phyloP scores from a whole-genome alignment of 2,329 filamentous ascomycete species.

The Aspergillus felis region DNA sequence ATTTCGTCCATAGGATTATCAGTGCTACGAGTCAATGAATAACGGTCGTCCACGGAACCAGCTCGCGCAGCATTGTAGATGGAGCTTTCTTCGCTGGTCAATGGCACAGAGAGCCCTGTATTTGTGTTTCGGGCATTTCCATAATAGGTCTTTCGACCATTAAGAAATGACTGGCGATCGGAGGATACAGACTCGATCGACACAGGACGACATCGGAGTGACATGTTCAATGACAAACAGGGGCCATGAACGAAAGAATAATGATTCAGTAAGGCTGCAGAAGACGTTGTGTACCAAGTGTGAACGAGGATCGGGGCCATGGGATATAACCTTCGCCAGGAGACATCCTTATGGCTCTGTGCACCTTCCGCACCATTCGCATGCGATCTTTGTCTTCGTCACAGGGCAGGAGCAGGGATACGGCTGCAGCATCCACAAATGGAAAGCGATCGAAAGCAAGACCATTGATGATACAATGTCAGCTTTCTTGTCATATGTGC shows the following conservation, averaged over 20 bases:
- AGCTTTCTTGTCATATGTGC: slow-evolving; percentile 7
- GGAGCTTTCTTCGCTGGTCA: slow-evolving; percentile 33
- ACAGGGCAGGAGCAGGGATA: not conserved
- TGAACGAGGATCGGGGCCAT: not conserved
- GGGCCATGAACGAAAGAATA: not conserved
- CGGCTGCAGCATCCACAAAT: not conserved
- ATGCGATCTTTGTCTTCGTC: not conserved
- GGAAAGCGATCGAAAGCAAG: not conserved
- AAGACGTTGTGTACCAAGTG: not conserved
- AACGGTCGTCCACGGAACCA: slow-evolving; percentile 23
- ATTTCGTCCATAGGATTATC: slow-evolving; percentile 10
- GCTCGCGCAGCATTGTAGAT: slow-evolving; percentile 37
- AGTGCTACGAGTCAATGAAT: slow-evolving; percentile 5
- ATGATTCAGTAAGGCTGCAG: not conserved
- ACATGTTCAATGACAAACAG: not conserved
- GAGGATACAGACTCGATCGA: not conserved
- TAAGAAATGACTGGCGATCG: not conserved
- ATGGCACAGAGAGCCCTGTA: slow-evolving; percentile 21
- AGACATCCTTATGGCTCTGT: not conserved
- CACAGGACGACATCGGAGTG: not conserved
- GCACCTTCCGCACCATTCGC: not conserved
- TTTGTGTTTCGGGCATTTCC: not conserved
- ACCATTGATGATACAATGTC: not conserved
- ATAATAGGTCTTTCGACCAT: not conserved
- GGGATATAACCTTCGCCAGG: not conserved